Percentiles rank a stretch among this genome's conserved stretches.
Conservation (phyloP, 805 yeast species). For the Saccharomycopsis vini region DNA sequence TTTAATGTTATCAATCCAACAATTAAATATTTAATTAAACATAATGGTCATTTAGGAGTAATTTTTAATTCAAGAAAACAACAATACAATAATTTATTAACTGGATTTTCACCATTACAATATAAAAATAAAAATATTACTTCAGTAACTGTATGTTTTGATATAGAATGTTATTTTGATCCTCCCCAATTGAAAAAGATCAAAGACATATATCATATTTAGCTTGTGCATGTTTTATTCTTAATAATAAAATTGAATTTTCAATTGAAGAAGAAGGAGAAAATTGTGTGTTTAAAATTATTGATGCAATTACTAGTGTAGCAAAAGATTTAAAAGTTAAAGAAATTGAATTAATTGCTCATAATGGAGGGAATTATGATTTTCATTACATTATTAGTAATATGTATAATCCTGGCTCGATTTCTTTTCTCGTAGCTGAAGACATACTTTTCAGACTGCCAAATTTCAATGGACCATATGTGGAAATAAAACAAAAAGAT, state of each 20-base stretch:
- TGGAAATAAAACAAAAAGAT: too few species aligned
- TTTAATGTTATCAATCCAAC: background rate
- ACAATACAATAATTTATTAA: background rate
- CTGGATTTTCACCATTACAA: background rate
- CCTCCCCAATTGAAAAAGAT: conserved; percentile 1
- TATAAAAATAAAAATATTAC: background rate
- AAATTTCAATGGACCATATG: too few species aligned
- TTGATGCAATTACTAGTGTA: background rate
- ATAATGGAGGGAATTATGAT: conserved; percentile 7
- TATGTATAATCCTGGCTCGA: conserved; percentile 1
- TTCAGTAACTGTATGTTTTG: conserved; percentile 3
- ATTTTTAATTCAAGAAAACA: background rate
- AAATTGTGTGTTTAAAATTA: conserved; percentile 4
- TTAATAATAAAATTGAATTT: background rate
- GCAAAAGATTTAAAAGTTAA: background rate
- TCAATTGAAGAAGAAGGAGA: conserved; percentile 1
- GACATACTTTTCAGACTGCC: too few species aligned
- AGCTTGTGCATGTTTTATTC: conserved; percentile 5
- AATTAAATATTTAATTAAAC: background rate
- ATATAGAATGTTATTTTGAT: conserved; percentile 7
- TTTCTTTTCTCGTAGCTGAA: too few species aligned
- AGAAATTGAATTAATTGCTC: conserved; percentile 6
- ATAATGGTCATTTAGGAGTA: conserved; percentile 4
- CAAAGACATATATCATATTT: conserved; percentile 3
- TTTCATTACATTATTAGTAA: conserved; percentile 3